Evolutionary conservation across 352 stramenopile genomes (phyloP).

Genomic region (Globisporangium irregulare): DNA sequence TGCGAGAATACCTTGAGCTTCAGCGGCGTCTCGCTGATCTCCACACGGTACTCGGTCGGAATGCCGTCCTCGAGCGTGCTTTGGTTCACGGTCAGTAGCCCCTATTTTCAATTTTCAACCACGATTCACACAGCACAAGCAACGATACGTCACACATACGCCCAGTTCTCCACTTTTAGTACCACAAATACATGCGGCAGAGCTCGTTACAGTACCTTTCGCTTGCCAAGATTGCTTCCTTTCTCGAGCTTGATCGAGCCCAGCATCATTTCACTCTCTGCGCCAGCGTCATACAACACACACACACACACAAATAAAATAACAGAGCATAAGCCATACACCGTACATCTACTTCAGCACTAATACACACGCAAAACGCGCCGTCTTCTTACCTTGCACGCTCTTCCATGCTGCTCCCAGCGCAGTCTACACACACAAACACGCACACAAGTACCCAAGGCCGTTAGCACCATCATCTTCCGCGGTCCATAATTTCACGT

Average conservation of each 20-base stretch:
- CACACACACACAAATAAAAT: constrained; percentile 2
- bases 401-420: constrained; percentile 80
- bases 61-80: constrained; percentile 70
- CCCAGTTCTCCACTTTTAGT: not conserved
- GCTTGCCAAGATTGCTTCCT: constrained; percentile 57
- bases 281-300: constrained; percentile 3
- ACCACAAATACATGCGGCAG: not conserved
- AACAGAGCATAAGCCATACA: not conserved
- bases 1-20: constrained; percentile 86
- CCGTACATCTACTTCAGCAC: not conserved
- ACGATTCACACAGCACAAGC: constrained; percentile 3
- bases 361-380: not conserved
- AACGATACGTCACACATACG: not conserved
- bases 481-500: not conserved
- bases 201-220: constrained; percentile 42
- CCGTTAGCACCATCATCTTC: not conserved
- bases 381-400: constrained; percentile 51
- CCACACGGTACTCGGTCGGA: constrained; percentile 79
- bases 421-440: constrained; percentile 40
- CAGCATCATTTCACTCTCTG: constrained; percentile 84
- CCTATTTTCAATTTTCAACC: constrained; percentile 28
- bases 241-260: constrained; percentile 85
- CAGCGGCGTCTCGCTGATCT: constrained; percentile 72
- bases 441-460: not conserved
- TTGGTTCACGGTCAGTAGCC: constrained; percentile 75